Conservation (phyloP, 176 grass and related monocot species). For the Triticum aestivum region IWGSC_CS_RefSeq_v2.1 NC_057812.1:240056986-240057485, state of each 20-base stretch:
- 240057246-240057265: too few species aligned
- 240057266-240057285: not conserved
- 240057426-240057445: not conserved
- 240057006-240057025: too few species aligned
- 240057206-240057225: too few species aligned
- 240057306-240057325: not conserved
- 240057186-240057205: too few species aligned
- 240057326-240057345: not conserved
- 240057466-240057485: not conserved
- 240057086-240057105: not conserved
- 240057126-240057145: not conserved
- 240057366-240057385: not conserved
- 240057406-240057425: slow-evolving; percentile 1
- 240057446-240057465: not conserved
- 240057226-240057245: too few species aligned
- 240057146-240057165: not conserved
- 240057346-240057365: not conserved
- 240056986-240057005: too few species aligned
- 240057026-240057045: too few species aligned
- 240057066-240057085: not conserved
- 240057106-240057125: not conserved
- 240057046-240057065: too few species aligned
- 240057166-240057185: not conserved
- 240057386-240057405: not conserved
- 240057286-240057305: not conserved